These are phyloP conservation scores for Naumovozyma dairenensis DNA, from an alignment of 805 yeast genomes.

Conservation along the genomic window DNA sequence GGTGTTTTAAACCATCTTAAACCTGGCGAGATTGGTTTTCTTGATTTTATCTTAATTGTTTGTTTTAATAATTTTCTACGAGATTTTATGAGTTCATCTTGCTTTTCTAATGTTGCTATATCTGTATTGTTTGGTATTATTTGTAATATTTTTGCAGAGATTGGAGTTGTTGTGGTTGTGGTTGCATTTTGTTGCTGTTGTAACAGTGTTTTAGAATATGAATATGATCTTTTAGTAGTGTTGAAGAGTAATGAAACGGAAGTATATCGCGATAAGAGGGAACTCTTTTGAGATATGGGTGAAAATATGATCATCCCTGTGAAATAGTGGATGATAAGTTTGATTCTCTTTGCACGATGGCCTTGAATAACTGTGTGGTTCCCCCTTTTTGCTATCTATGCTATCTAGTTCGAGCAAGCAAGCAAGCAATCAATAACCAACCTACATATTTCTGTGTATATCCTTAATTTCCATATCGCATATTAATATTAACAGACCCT, in stretches of 20 bases:
- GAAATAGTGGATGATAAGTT: no score
- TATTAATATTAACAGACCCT: no score
- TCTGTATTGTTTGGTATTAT: constrained; percentile 37
- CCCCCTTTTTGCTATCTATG: no score
- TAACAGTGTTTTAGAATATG: constrained; percentile 1
- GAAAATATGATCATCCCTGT: no score
- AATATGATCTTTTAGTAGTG: not conserved
- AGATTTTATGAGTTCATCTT: constrained; percentile 60
- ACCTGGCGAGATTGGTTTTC: constrained; percentile 80
- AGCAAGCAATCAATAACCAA: no score
- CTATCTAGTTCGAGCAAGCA: no score
- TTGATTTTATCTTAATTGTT: constrained; percentile 59
- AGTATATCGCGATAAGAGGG: not conserved
- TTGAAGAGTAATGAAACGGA: not conserved
- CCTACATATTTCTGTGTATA: no score
- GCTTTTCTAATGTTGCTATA: constrained; percentile 66
- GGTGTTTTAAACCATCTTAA: constrained; percentile 84
- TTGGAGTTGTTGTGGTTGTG: not conserved
- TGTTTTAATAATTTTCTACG: constrained; percentile 67
- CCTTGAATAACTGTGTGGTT: no score
- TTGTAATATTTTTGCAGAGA: constrained; percentile 25
- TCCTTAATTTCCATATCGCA: no score
- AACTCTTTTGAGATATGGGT: no score
- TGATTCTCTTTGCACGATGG: no score
- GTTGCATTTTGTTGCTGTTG: constrained; percentile 5